Base-by-base conservation (phyloP, 805 yeast species). In the Wickerhamomyces xylosicus region DNA sequence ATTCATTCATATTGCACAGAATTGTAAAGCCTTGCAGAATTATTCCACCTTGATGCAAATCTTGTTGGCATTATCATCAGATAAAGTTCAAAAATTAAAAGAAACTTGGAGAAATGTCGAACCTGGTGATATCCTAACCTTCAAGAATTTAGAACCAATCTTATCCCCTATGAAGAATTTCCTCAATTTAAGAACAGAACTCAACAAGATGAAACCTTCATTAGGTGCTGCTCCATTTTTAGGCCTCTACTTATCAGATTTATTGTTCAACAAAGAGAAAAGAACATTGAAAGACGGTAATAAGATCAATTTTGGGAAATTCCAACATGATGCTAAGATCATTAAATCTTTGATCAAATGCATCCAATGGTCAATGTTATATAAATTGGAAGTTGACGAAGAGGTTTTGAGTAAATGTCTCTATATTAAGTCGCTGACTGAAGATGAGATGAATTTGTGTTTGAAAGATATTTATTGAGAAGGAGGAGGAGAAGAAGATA, bases 171-270 rank as follows among this genome's bases (percentile, higher is more conserved):
- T 77, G 44, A 72, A 72, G 49, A 85, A 89, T 59, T 90, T 85
- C 56, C 58, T 69, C 37, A 71, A 72, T 38, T 68, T 90, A 43
- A 68, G 97, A 46, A 56, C 69, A 31, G 77, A 77, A 42, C 67
- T 85, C 43, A 72, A 72, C 41, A 74, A 71, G 32, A 64, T 82
- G 36, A 70, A 69, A 40, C 76, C 80, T 18, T 65, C 79, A 5
- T 66, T 65, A 41, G 97, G 97, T 3, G 79, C 94, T 48, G 77
- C 90, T 37, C 97, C 98, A 18, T 90, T 89, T 56, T 74, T 89
- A 38, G 96, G 95, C 1, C 66, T 90, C 22, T 87, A 85, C 50
- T 58, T 90, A 35, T 79, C 89, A 3, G 97, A 90, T 56, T 66
- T 90, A 49, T 75, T 85, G 1, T 74, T 81, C 52, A 86, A 85